phyloP scores from a whole-genome alignment of 495 filamentous ascomycete genomes.

The Evernia prunastri region DNA sequence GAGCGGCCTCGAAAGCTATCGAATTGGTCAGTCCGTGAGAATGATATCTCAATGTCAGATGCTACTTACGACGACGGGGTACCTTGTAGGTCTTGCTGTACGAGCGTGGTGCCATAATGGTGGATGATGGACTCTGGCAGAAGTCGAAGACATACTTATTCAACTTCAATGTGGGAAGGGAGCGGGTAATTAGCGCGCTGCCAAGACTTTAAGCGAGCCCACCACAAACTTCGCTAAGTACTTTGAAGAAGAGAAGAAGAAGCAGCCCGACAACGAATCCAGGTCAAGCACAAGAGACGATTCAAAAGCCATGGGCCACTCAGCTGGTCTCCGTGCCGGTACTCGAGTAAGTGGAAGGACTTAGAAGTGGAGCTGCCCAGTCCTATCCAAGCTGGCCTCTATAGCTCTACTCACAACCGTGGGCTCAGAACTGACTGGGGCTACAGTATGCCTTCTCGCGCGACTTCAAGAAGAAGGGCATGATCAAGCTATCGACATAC shows the following conservation, averaged over 20 bases:
- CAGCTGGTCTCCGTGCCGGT: conserved; percentile 87
- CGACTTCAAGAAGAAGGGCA: conserved; percentile 86
- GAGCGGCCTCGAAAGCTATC: conserved; percentile 91
- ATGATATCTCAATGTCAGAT: neutral
- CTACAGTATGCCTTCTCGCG: conserved; percentile 82
- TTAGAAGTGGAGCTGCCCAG: neutral
- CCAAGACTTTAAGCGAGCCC: conserved; percentile 4
- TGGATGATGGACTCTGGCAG: conserved; percentile 34
- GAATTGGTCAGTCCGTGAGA: conserved; percentile 30
- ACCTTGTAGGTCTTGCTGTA: conserved; percentile 99
- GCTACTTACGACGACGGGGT: conserved; percentile 58
- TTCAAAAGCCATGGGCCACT: conserved; percentile 79
- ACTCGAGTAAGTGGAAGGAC: conserved; percentile 61
- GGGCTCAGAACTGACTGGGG: conserved; percentile 30
- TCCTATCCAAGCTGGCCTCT: neutral
- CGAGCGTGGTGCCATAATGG: conserved; percentile 56
- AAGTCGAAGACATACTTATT: neutral
- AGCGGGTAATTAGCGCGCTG: neutral
- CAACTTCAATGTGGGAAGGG: neutral
- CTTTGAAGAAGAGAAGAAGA: neutral
- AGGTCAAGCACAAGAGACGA: conserved; percentile 24
- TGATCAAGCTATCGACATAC: conserved; percentile 86
- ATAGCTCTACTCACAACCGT: neutral
- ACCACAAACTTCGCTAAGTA: conserved; percentile 3
- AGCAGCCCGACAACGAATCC: neutral